phyloP scores from a whole-genome alignment of 176 grass and related monocot species.

The Secale cereale region DNA sequence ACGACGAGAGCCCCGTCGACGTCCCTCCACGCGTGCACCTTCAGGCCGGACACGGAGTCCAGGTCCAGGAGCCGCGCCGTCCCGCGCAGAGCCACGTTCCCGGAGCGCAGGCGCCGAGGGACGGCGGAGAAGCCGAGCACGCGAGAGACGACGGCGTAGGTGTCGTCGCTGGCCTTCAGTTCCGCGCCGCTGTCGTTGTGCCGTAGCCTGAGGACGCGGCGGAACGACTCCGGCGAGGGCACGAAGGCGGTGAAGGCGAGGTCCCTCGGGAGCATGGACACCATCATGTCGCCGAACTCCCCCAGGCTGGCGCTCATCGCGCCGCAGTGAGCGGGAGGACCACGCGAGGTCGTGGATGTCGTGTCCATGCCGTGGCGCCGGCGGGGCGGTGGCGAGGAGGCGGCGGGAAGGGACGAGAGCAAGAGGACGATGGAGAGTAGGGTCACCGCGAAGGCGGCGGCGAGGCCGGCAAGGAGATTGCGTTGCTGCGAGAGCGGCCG shows the following conservation, averaged over 20 bases:
- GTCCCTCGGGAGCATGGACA: conserved; percentile 71
- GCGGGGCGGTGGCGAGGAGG: background rate
- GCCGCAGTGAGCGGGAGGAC: background rate
- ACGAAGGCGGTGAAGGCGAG: conserved; percentile 80
- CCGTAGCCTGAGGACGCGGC: conserved; percentile 32
- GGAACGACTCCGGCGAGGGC: conserved; percentile 51
- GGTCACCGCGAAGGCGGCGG: background rate
- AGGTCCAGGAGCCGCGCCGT: conserved; percentile 25
- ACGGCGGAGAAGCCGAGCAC: conserved; percentile 79
- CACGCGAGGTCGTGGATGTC: background rate
- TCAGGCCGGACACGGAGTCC: conserved; percentile 71
- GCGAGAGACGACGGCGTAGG: conserved; percentile 69
- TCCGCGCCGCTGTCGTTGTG: conserved; percentile 9
- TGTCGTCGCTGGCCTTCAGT: conserved; percentile 9
- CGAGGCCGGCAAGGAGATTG: background rate
- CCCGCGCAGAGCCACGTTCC: conserved; percentile 27
- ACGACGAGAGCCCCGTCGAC: conserved; percentile 51
- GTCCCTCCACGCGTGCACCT: conserved; percentile 51
- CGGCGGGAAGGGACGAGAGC: background rate
- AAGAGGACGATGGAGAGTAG: conserved; percentile 18
- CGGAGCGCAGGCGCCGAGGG: conserved; percentile 39
- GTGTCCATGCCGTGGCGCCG: background rate
- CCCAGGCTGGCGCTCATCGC: conserved; percentile 15
- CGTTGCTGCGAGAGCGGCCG: background rate
- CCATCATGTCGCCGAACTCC: conserved; percentile 74